These are phyloP conservation scores for Alternaria angustiovoidea DNA, from an alignment of 2,329 filamentous ascomycete species.

Conservation along the genomic window DNA sequence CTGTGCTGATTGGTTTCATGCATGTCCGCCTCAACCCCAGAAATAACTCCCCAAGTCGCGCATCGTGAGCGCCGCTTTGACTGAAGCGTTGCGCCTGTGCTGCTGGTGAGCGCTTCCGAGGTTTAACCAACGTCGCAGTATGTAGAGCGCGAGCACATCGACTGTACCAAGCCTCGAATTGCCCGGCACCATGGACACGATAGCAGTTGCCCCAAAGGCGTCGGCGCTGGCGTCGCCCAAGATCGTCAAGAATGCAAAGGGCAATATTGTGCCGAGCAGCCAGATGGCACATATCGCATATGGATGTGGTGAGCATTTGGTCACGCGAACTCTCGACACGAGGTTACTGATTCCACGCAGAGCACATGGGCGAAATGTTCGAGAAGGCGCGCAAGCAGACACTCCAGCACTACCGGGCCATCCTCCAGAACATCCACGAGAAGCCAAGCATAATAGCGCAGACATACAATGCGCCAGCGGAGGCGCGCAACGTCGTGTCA, in stretches of 20 bases:
- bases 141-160: constrained; percentile 13
- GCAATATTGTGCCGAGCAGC: constrained; percentile 49
- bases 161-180: constrained; percentile 7
- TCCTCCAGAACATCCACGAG: constrained; percentile 75
- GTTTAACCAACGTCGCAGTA: constrained; percentile 9
- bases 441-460: constrained; percentile 70
- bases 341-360: constrained; percentile 55
- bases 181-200: constrained; percentile 49
- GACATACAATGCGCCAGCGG: constrained; percentile 63
- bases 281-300: constrained; percentile 53
- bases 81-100: constrained; percentile 4
- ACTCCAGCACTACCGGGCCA: constrained; percentile 74
- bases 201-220: constrained; percentile 51
- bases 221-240: constrained; percentile 54
- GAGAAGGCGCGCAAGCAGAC: constrained; percentile 73
- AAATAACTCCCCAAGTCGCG: constrained; percentile 23
- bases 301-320: constrained; percentile 51
- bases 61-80: constrained; percentile 13
- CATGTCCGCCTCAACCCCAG: constrained; percentile 39
- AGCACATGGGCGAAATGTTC: constrained; percentile 75
- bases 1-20: constrained; percentile 41
- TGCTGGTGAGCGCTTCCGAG: constrained; percentile 5
- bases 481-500: constrained; percentile 65
- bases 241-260: constrained; percentile 54
- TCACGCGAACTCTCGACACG: neutral